Evolutionary conservation across 2,329 filamentous ascomycete species (phyloP), one percentile per base, ranked within the genome.

Genomic region (Colletotrichum ledebouriae): DNA sequence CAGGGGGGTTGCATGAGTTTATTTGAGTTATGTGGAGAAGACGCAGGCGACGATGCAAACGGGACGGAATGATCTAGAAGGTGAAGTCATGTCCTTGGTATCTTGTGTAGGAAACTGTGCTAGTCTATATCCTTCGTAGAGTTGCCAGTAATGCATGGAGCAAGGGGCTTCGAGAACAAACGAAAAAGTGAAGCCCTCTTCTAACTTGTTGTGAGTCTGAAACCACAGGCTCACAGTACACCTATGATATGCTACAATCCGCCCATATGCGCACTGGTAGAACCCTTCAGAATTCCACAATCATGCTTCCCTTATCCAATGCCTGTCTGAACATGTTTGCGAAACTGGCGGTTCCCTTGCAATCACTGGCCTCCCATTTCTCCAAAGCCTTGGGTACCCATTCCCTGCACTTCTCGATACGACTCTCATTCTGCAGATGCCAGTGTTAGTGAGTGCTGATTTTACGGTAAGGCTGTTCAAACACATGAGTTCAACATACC

Each of bases 391-490:
- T 77, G 0, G 87, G 85, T 76, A 90, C 73, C 86, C 87, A 93
- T 71, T 89, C 84, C 62, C 81, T 76, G 60, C 94, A 92, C 77
- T 89, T 89, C 73, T 87, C 82, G 66, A 92, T 86, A 22, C 92
- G 82, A 66, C 87, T 87, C 64, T 87, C 83, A 72, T 90, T 89
- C 80, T 89, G 69, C 39, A 39, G 25, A 33, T 37, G 44, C 6
- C n/a, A 58, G 59, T 10, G 42, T 57, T n/a, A 41, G 58, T 37
- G 59, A 47, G 29, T 29, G 29, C 29, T 29, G 29, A 2, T 7
- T 29, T 6, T 29, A 29, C 29, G 1, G 2, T 4, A 2, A 29
- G 29, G 7, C 29, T 29, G 29, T 29, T 29, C 29, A 29, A 29
- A 7, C 6, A 2, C 7, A n/a, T n/a, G 7, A 29, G 6, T 29